Evolutionary conservation across 495 filamentous ascomycete genomes (phyloP).

Genomic region (Lasiosphaeris hirsuta): DNA sequence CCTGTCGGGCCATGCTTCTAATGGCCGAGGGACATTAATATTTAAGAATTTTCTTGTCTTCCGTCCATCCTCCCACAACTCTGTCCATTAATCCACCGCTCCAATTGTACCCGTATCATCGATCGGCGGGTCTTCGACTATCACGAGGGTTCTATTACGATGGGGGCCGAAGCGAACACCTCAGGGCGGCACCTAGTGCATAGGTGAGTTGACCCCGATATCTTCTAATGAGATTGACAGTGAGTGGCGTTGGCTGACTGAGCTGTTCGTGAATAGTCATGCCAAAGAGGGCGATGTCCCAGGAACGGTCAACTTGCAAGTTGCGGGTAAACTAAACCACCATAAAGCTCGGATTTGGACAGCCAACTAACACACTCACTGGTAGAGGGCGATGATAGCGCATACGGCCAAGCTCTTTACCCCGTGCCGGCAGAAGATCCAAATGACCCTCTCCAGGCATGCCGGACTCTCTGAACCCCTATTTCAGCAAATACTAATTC

Average conservation of each 20-base stretch:
- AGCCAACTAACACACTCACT: not conserved
- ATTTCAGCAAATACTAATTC: not conserved
- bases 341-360: not conserved
- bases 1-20: not conserved
- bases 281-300: conserved; percentile 57
- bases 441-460: conserved; percentile 59
- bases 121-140: no score
- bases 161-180: not conserved
- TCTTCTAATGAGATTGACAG: not conserved
- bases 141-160: not conserved
- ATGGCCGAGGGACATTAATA: not conserved
- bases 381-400: conserved; percentile 59
- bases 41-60: not conserved
- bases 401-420: conserved; percentile 59
- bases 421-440: conserved; percentile 62
- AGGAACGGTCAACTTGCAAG: conserved; percentile 56
- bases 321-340: conserved; percentile 26
- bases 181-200: not conserved
- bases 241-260: not conserved
- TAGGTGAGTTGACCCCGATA: not conserved
- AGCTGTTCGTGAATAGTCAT: conserved; percentile 39
- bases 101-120: no score
- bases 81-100: no score
- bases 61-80: not conserved
- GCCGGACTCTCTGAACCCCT: not conserved